Evolutionary conservation across 1,139 yeast genomes (phyloP).

Genomic region (Candida glucosophila): DNA sequence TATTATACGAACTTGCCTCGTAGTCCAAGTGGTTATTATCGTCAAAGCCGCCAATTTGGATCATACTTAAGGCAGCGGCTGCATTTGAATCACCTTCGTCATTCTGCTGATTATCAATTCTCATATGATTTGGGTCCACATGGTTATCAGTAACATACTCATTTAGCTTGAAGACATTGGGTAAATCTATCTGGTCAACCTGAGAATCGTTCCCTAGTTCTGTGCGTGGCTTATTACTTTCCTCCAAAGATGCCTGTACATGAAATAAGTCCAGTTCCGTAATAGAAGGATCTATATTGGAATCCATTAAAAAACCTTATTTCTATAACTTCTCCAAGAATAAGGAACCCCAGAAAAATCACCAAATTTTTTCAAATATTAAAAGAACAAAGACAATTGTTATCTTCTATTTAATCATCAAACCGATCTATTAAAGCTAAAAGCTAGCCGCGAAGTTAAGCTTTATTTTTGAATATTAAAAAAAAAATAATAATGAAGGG

Average conservation of each 20-base stretch:
- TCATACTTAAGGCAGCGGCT: constrained; percentile 13
- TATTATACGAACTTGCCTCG: too few relatives aligned
- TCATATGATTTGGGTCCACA: background rate
- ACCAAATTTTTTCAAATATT: too few relatives aligned
- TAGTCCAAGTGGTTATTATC: too few relatives aligned
- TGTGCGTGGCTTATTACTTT: constrained; percentile 4
- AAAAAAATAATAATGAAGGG: constrained; percentile 47
- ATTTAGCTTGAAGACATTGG: constrained; percentile 11
- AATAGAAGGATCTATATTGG: constrained; percentile 11
- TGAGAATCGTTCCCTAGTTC: constrained; percentile 1
- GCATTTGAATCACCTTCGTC: constrained; percentile 8
- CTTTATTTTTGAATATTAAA: background rate
- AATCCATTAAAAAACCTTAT: constrained; percentile 10
- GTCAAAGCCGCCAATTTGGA: constrained; percentile 9
- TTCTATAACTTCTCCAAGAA: too few relatives aligned
- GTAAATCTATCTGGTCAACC: constrained; percentile 4
- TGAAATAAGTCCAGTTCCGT: constrained; percentile 8
- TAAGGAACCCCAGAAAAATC: background rate
- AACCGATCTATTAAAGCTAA: too few relatives aligned
- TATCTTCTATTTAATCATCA: too few relatives aligned
- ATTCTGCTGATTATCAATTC: constrained; percentile 3
- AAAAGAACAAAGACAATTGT: too few relatives aligned
- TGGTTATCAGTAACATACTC: constrained; percentile 5
- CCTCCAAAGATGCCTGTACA: constrained; percentile 4
- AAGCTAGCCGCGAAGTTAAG: background rate